These are phyloP conservation scores for Eutypella sp. DNA, from an alignment of 2,329 filamentous ascomycete genomes.

Conservation along the genomic window DNA sequence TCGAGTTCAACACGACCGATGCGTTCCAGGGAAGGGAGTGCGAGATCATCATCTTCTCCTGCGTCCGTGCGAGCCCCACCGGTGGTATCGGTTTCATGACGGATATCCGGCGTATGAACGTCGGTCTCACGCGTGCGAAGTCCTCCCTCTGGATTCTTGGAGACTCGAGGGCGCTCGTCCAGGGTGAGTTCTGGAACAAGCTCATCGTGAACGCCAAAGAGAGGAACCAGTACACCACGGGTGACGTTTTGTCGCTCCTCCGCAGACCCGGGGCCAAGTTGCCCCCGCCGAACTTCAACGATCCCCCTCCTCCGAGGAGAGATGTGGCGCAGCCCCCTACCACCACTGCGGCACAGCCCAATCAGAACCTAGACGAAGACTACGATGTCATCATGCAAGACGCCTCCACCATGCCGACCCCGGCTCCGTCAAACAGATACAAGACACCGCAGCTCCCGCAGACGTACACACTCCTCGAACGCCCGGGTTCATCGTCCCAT, in stretches of 20 bases:
- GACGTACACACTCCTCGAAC: slow-evolving; percentile 22
- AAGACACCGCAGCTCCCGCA: slow-evolving; percentile 21
- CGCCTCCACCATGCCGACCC: slow-evolving; percentile 8
- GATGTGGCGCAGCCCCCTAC: not conserved
- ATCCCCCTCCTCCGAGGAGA: slow-evolving; percentile 1
- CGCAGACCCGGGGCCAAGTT: slow-evolving; percentile 36
- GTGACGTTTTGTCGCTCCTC: slow-evolving; percentile 48
- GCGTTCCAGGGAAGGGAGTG: slow-evolving; percentile 96
- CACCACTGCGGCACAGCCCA: not conserved
- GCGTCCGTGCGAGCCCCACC: slow-evolving; percentile 85
- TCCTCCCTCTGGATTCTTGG: slow-evolving; percentile 95
- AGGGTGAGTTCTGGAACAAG: slow-evolving; percentile 86
- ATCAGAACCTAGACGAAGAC: not conserved
- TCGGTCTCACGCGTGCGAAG: slow-evolving; percentile 93
- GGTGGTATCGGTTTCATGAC: slow-evolving; percentile 98
- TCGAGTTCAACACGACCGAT: slow-evolving; percentile 99
- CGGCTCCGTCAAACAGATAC: slow-evolving; percentile 12
- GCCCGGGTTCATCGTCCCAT: slow-evolving; percentile 9
- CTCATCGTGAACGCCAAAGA: slow-evolving; percentile 76
- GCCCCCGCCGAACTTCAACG: slow-evolving; percentile 16
- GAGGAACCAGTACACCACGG: slow-evolving; percentile 72
- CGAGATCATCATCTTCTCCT: slow-evolving; percentile 98
- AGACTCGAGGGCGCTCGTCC: slow-evolving; percentile 78
- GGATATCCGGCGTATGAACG: slow-evolving; percentile 98
- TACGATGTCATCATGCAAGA: slow-evolving; percentile 26